Evolutionary conservation across 2,329 filamentous ascomycete genomes (phyloP), one percentile per base, ranked within the genome.

Genomic region (Beauveria varroae): DNA sequence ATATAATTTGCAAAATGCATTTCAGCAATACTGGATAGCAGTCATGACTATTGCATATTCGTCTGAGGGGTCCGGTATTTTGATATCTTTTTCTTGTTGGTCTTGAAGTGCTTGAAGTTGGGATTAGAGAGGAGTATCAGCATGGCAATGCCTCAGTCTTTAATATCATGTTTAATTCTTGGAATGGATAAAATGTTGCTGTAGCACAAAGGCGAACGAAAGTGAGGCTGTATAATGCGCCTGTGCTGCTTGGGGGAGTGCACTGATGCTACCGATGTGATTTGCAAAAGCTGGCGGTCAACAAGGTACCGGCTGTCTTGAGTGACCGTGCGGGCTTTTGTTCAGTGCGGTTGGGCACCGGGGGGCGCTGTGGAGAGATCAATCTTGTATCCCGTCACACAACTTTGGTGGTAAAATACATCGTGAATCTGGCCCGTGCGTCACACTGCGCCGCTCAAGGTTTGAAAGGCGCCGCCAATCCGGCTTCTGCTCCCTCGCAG

Each of bases 1-100:
- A 59, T 53, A 60, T 60, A 53, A 60, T 60, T 52, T 18, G 57
- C 49, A 52, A 51, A 60, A 34, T 60, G 57, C 57, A 60, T 53
- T 50, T 60, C 16, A 60, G 57, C 58, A 37, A 41, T 54, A 41
- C 58, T 60, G 43, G 50, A 34, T 40, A 53, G 41, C 58, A 54
- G 58, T 54, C 58, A 54, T 54, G 50, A 47, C 41, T 40, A 54
- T 60, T 49, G 41, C 58, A 44, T 53, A 14, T 40, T 20, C 2
- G 30, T 16, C 3, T 24, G n/a, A 16, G 28, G 44, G 30, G 14
- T 28, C 10, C 5, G 47, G 26, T 7, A 34, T 20, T 46, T 55
- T 49, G 22, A 60, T 37, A 41, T 22, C 1, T 43, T 30, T 53
- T 41, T 46, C 47, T 47, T 47, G n/a, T 60, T 47, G 14, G 50